Evolutionary conservation across 2,329 filamentous ascomycete genomes (phyloP).

Genomic region (Talaromyces albobiverticillius): DNA sequence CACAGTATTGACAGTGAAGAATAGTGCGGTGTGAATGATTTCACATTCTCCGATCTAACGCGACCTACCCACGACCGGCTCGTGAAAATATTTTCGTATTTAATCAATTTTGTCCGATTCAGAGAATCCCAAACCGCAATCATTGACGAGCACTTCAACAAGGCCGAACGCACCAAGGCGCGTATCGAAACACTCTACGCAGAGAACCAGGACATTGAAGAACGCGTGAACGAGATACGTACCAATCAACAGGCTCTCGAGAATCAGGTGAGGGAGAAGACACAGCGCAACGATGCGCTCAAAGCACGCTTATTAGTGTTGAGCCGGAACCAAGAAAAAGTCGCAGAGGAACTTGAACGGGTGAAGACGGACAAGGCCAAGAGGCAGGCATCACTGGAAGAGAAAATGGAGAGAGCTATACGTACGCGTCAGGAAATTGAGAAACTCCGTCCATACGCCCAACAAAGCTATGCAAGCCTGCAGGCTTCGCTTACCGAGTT

Average conservation of each 20-base stretch:
- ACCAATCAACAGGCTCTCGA: constrained; percentile 78
- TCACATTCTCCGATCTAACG: constrained; percentile 88
- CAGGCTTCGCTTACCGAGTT: constrained; percentile 80
- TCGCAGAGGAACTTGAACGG: constrained; percentile 77
- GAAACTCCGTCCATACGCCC: constrained; percentile 87
- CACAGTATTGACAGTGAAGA: constrained; percentile 5
- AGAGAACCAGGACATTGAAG: constrained; percentile 85
- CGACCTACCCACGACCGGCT: constrained; percentile 86
- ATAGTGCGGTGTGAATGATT: constrained; percentile 86
- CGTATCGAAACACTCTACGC: constrained; percentile 81
- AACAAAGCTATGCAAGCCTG: constrained; percentile 79
- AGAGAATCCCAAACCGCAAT: constrained; percentile 85
- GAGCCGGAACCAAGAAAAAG: constrained; percentile 75
- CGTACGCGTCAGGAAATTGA: constrained; percentile 77
- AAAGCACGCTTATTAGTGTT: constrained; percentile 80
- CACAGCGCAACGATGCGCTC: constrained; percentile 79
- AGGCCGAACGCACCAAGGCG: constrained; percentile 77
- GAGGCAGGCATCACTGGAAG: constrained; percentile 60
- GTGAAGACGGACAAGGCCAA: constrained; percentile 76
- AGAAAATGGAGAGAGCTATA: constrained; percentile 53
- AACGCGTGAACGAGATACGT: constrained; percentile 74
- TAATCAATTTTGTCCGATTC: constrained; percentile 98
- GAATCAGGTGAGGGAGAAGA: constrained; percentile 77
- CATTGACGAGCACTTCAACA: constrained; percentile 93
- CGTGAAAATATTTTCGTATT: constrained; percentile 92